These are phyloP conservation scores for Oryza punctata DNA, from an alignment of 176 grass and related monocot species.

Conservation along the genomic window DNA sequence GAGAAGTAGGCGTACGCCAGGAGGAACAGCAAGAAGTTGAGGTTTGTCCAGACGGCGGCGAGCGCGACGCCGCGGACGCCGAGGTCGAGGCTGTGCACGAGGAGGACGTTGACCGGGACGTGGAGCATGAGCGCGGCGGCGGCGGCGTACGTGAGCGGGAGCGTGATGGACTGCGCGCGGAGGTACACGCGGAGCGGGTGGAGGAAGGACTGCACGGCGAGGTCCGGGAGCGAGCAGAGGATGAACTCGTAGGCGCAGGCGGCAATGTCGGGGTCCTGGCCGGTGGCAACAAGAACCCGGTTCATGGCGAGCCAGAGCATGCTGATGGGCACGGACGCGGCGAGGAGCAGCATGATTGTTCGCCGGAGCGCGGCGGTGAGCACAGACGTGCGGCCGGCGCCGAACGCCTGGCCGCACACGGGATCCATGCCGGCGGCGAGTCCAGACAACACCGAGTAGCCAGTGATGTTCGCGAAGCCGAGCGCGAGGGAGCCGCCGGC, in stretches of 20 bases:
- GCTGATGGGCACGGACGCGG: slow-evolving; percentile 60
- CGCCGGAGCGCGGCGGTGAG: slow-evolving; percentile 67
- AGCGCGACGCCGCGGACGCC: slow-evolving; percentile 79
- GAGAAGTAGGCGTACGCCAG: slow-evolving; percentile 55
- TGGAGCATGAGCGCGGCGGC: slow-evolving; percentile 59
- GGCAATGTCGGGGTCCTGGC: slow-evolving; percentile 79
- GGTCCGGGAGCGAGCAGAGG: slow-evolving; percentile 76
- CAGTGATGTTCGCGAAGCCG: slow-evolving; percentile 92
- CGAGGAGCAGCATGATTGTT: slow-evolving; percentile 64
- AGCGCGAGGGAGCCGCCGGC: slow-evolving; percentile 81
- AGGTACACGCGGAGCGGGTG: slow-evolving; percentile 83
- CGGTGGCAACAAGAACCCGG: slow-evolving; percentile 62
- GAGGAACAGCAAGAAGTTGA: slow-evolving; percentile 64
- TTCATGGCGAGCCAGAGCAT: slow-evolving; percentile 75
- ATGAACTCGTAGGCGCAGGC: slow-evolving; percentile 70
- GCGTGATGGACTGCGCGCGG: slow-evolving; percentile 73
- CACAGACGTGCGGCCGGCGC: slow-evolving; percentile 57
- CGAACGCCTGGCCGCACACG: slow-evolving; percentile 77
- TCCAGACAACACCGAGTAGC: slow-evolving; percentile 80
- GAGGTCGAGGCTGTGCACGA: slow-evolving; percentile 55
- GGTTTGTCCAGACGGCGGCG: slow-evolving; percentile 55
- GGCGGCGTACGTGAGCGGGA: slow-evolving; percentile 72
- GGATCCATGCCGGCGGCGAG: slow-evolving; percentile 85
- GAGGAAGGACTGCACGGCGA: slow-evolving; percentile 73
- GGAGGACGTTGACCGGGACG: slow-evolving; percentile 66